A percentile compares a stretch with the other conserved stretches of the same genome.
Evolutionary conservation across 441 rosid species (phyloP).

Genomic region (Capsella rubella): DNA sequence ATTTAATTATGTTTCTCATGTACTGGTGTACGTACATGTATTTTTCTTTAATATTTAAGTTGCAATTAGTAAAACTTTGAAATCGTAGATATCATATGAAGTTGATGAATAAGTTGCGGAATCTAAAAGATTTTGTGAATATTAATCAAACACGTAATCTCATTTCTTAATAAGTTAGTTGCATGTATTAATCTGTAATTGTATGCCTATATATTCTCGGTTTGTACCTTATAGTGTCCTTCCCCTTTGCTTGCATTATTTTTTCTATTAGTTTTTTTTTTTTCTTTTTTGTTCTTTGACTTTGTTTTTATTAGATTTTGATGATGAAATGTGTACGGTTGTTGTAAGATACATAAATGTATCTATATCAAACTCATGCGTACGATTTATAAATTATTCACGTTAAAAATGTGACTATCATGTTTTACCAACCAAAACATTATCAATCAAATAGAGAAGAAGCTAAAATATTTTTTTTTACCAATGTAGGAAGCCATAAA

Average conservation of each 20-base stretch:
- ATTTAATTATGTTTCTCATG: neutral
- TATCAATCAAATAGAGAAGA: neutral
- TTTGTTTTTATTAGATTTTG: no score
- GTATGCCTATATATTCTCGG: neutral
- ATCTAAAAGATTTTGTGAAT: neutral
- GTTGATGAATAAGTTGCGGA: neutral
- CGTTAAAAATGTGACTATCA: no score
- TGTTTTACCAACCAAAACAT: neutral
- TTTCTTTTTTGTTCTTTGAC: neutral
- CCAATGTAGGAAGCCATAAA: neutral
- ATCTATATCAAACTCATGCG: no score
- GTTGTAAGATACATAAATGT: no score
- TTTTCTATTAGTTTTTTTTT: neutral
- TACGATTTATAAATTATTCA: no score
- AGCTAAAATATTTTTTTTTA: neutral
- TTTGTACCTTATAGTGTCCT: neutral
- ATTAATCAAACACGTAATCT: neutral
- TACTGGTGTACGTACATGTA: neutral
- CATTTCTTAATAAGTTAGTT: neutral
- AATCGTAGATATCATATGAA: neutral
- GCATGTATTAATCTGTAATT: neutral
- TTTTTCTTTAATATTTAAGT: neutral
- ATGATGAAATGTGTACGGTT: no score
- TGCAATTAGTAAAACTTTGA: neutral
- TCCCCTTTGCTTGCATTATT: neutral